Evolutionary conservation across 83 land plant genomes (phyloP).

Genomic region (Thuja plicata): DNA sequence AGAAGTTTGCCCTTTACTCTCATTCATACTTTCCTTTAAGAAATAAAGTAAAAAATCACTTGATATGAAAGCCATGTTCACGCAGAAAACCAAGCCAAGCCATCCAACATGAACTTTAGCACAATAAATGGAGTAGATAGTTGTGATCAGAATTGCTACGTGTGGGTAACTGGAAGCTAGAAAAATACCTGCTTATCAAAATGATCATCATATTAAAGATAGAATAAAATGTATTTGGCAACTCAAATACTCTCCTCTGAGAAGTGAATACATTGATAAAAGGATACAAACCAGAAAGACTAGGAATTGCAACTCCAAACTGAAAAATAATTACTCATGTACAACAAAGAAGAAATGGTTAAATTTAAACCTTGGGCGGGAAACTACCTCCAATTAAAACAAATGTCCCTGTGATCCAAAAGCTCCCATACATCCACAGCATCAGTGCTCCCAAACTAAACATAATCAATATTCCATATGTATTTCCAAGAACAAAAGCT

Average conservation of each 20-base stretch:
- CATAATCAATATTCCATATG: background rate
- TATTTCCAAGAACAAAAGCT: background rate
- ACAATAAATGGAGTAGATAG: conserved; percentile 69
- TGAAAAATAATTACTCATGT: background rate
- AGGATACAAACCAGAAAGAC: background rate
- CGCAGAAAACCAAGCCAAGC: conserved; percentile 66
- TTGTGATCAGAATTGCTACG: conserved; percentile 54
- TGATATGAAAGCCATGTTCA: conserved; percentile 77
- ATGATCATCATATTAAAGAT: background rate
- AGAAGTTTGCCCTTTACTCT: conserved; percentile 17
- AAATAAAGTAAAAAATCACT: conserved; percentile 66
- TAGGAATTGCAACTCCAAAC: conserved; percentile 2
- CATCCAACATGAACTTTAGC: conserved; percentile 74
- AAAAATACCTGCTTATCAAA: conserved; percentile 57
- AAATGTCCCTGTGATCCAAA: conserved; percentile 11
- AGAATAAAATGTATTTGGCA: background rate
- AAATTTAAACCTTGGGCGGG: background rate
- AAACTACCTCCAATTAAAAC: conserved; percentile 9
- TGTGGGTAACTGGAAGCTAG: conserved; percentile 67
- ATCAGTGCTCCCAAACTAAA: background rate
- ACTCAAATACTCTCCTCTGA: background rate
- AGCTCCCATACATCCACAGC: conserved; percentile 8
- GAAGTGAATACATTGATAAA: background rate
- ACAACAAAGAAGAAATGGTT: background rate
- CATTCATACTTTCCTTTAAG: conserved; percentile 39